Percentiles rank a stretch among this genome's conserved stretches.
Evolutionary conservation across 768 basidiomycete genomes (phyloP).

Genomic region (Xerocomellus intermedius): DNA sequence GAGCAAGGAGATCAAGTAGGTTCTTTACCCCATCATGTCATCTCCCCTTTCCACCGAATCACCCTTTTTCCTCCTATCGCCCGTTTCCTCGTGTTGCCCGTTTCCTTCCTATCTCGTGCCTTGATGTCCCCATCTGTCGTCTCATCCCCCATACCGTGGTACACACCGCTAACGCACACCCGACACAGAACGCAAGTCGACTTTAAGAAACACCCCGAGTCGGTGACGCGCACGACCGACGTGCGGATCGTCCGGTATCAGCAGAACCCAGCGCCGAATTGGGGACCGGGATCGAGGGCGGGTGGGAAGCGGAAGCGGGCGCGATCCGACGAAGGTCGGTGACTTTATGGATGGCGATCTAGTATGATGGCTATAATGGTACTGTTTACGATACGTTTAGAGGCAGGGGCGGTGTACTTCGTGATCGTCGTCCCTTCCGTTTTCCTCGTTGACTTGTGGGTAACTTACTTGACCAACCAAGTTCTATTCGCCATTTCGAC

Average conservation of each 20-base stretch:
- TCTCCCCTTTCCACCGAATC: no score
- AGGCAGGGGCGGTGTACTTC: no score
- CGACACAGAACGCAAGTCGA: slow-evolving; percentile 51
- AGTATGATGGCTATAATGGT: no score
- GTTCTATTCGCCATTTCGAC: no score
- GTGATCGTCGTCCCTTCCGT: no score
- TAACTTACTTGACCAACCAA: no score
- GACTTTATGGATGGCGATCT: neutral
- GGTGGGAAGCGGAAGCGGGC: slow-evolving; percentile 36
- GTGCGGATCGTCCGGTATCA: slow-evolving; percentile 87
- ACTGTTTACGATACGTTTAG: no score
- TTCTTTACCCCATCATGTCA: neutral
- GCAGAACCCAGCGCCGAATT: slow-evolving; percentile 85
- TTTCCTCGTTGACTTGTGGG: no score
- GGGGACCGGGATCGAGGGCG: slow-evolving; percentile 85
- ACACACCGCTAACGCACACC: neutral
- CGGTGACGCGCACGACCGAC: slow-evolving; percentile 56
- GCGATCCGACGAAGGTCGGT: slow-evolving; percentile 16
- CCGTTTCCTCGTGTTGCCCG: no score
- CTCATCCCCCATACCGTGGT: neutral
- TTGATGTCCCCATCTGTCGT: no score
- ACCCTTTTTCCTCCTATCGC: neutral
- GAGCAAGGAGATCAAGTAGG: slow-evolving; percentile 66
- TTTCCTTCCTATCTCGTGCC: no score
- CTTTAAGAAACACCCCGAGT: slow-evolving; percentile 71